Evolutionary conservation across 129 eudicot genomes (phyloP), one percentile per base, ranked within the genome.

Genomic region (Kitagawia praeruptora): DNA sequence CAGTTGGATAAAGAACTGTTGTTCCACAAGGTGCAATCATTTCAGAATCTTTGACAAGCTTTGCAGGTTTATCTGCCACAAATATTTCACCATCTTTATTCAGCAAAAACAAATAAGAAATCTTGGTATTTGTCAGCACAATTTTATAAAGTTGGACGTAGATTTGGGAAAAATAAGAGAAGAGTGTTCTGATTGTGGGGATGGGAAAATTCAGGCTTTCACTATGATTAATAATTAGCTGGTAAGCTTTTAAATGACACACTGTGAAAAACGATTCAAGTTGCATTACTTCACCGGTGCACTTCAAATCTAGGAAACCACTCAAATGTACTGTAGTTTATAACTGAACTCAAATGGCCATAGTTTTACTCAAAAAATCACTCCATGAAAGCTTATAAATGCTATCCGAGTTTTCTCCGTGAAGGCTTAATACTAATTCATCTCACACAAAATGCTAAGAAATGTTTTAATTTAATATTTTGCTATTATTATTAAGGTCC

Each of bases 21-120:
- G 98, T 88, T 78, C 84, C 93, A 80, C 89, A 84, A 41, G 97
- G 98, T 44, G 91, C 98, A 1, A 86, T 82, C 97, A 93, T 91
- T 73, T 88, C 89, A 77, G 86, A 42, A 76, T 93, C 94, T 82
- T 70, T 91, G 34, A 91, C 90, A 47, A 91, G 81, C 75, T 85
- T 93, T 48, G 97, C 89, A 77, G 96, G 93, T 81, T 89, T 77
- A 21, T 86, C 94, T 82, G 87, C 72, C 27, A 66, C 0, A 27
- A 31, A 66, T 66, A 66, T 58, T 6, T 6, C 34, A n/a, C 31
- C 34, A 58, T 6, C 34, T 5, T 56, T 56, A 6, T 56, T 51
- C 8, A 21, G 66, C 28, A 31, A 31, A 31, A 31, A 31, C 5
- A 53, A 19, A 53, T 6, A 51, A 51, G 5, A 21, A 54, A 54